Conservation (phyloP, 2,329 filamentous ascomycete genomes). For the Fusarium sp. region DNA sequence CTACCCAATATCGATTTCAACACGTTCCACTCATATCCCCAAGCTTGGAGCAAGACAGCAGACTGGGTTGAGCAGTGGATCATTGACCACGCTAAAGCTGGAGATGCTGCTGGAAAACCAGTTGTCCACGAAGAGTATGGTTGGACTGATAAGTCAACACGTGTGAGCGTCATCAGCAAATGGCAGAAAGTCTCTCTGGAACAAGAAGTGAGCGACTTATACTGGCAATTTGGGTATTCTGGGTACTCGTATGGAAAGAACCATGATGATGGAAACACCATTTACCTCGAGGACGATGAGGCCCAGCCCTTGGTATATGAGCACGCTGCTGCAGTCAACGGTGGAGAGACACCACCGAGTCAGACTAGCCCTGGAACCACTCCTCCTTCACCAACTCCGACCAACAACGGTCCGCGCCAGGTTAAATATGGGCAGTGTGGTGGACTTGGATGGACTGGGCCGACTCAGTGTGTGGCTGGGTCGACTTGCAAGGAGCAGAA, state of each 20-base stretch:
- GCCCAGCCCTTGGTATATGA: conserved; percentile 61
- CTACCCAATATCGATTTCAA: conserved; percentile 68
- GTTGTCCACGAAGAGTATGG: conserved; percentile 61
- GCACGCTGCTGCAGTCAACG: conserved; percentile 60
- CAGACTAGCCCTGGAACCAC: conserved; percentile 4
- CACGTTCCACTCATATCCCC: conserved; percentile 69
- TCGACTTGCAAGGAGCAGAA: conserved; percentile 39
- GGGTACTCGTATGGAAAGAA: conserved; percentile 68
- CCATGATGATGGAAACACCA: conserved; percentile 70
- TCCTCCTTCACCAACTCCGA: conserved; percentile 23
- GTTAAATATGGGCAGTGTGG: conserved; percentile 35
- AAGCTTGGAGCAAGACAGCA: conserved; percentile 68
- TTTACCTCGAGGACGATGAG: conserved; percentile 67
- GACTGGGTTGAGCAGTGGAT: conserved; percentile 70
- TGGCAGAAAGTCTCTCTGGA: conserved; percentile 66
- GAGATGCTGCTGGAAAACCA: conserved; percentile 60
- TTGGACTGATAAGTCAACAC: conserved; percentile 59
- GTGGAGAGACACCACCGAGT: conserved; percentile 3
- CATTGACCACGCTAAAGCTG: conserved; percentile 65
- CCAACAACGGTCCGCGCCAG: conserved; percentile 20
- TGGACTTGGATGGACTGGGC: conserved; percentile 33
- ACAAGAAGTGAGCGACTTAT: conserved; percentile 67
- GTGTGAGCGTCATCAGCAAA: conserved; percentile 61
- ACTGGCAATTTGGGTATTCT: conserved; percentile 69
- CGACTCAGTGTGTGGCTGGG: conserved; percentile 16